Evolutionary conservation across 495 filamentous ascomycete species (phyloP).

Genomic region (Hyaloscypha bicolor): DNA sequence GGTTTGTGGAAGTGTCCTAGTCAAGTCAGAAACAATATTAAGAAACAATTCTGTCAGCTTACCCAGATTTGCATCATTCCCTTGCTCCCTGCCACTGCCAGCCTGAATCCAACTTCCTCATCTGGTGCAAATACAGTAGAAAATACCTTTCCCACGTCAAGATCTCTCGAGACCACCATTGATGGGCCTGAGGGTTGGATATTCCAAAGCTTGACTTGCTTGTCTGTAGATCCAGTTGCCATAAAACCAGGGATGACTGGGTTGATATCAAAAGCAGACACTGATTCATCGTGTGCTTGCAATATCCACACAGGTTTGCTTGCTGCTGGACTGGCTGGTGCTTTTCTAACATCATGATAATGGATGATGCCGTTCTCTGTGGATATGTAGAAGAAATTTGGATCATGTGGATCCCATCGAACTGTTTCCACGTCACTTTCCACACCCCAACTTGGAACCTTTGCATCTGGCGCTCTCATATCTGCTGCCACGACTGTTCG

Average conservation of each 20-base stretch:
- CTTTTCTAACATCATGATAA: conserved; percentile 77
- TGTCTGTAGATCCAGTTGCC: conserved; percentile 89
- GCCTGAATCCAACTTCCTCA: conserved; percentile 81
- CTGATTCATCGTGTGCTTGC: conserved; percentile 90
- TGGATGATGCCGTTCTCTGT: conserved; percentile 91
- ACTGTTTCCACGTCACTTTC: conserved; percentile 94
- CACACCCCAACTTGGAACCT: conserved; percentile 80
- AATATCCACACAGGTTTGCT: conserved; percentile 90
- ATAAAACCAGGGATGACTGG: conserved; percentile 86
- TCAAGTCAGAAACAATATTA: conserved; percentile 5
- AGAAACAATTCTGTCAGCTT: conserved; percentile 8
- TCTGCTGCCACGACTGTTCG: conserved; percentile 88
- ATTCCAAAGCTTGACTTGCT: conserved; percentile 96
- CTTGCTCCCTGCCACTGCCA: conserved; percentile 94
- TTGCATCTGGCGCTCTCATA: conserved; percentile 85
- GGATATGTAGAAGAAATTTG: conserved; percentile 90
- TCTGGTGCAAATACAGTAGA: conserved; percentile 89
- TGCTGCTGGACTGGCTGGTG: conserved; percentile 64
- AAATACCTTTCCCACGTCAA: conserved; percentile 95
- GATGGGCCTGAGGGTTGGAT: conserved; percentile 74
- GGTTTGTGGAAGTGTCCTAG: conserved; percentile 87
- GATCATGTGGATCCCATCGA: conserved; percentile 89
- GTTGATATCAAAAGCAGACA: conserved; percentile 97
- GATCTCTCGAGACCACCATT: conserved; percentile 88
- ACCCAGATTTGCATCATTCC: conserved; percentile 87